Evolutionary conservation across 2,329 filamentous ascomycete species (phyloP), one percentile per base, ranked within the genome.

Genomic region (Talaromyces sp.): DNA sequence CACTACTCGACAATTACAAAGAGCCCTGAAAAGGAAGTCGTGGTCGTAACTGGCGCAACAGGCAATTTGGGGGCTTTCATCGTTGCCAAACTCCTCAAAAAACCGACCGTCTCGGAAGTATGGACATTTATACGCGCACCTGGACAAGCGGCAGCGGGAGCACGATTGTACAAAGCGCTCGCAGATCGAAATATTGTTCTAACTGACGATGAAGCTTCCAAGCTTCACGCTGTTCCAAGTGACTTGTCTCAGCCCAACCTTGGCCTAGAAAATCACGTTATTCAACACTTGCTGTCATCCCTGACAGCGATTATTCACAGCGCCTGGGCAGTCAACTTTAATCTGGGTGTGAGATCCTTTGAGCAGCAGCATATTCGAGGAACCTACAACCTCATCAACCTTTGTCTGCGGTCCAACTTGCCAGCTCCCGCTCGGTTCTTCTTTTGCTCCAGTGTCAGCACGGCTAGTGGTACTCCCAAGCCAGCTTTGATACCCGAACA

Each of bases 241-340:
- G 71, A 77, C 49, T 73, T 88, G n/a, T 75, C 77, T 4, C 70
- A 82, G 5, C 27, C 71, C 2, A 67, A 70, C 8, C 77, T 88
- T 1, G 84, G 84, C 1, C 71, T 88, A 1, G 66, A 73, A 3
- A 61, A 69, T 1, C 66, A 72, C 0, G 67, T 72, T 7, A 82
- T 83, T 66, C 60, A 71, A 2, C 62, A 69, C 2, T 67, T 87
- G 1, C 73, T 75, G 0, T 63, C 64, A 3, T 73, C 80, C 59
- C 71, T 78, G 1, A 82, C 81, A 1, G 70, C 79, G 2, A 76
- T 90, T 19, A 80, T 89, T 58, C 86, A 88, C 68, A 78, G 85
- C 8, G 85, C 85, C 21, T 88, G 86, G 86, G 78, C 82, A 1
- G 86, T 88, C 19, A 88, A 88, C 70, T 88, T 88, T 74, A 81